Conservation (phyloP, 192 early-diverging fungal genomes). For the Mortierella hygrophila region DNA sequence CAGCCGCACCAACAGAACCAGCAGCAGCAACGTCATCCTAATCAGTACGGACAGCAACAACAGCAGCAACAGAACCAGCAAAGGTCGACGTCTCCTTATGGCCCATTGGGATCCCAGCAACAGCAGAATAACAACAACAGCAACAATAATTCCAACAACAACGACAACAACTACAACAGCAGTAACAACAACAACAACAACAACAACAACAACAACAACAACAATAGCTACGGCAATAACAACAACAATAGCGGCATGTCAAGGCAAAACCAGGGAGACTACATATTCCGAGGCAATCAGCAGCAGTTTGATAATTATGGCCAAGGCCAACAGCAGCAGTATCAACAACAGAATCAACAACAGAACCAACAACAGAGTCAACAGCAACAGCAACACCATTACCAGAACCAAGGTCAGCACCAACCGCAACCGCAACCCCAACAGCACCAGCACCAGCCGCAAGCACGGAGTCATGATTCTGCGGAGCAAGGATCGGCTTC, state of each 20-base stretch:
- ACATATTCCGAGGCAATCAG: conserved; percentile 1
- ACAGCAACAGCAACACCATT: not conserved
- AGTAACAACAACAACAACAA: not conserved
- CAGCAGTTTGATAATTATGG: conserved; percentile 2
- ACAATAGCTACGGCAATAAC: not conserved
- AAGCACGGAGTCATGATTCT: not conserved
- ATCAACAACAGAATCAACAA: not conserved
- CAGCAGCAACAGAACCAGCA: conserved; percentile 5
- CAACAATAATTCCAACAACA: not conserved
- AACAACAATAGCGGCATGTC: not conserved
- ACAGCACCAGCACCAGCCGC: not conserved
- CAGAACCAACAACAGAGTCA: not conserved
- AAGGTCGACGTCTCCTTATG: not conserved
- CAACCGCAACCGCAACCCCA: not conserved
- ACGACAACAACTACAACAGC: not conserved
- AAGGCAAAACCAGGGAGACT: conserved; percentile 5
- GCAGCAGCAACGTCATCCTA: conserved; percentile 10
- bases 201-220: conserved; percentile 1
- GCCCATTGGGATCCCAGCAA: not conserved
- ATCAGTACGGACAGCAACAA: conserved; percentile 10
- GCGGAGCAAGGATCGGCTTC: conserved; percentile 10
- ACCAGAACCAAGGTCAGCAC: not conserved
- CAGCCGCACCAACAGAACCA: conserved; percentile 7
- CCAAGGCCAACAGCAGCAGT: not conserved
- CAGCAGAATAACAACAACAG: not conserved